Evolutionary conservation across 176 grass and related monocot genomes (phyloP).

Genomic region (Microstegium vimineum): DNA sequence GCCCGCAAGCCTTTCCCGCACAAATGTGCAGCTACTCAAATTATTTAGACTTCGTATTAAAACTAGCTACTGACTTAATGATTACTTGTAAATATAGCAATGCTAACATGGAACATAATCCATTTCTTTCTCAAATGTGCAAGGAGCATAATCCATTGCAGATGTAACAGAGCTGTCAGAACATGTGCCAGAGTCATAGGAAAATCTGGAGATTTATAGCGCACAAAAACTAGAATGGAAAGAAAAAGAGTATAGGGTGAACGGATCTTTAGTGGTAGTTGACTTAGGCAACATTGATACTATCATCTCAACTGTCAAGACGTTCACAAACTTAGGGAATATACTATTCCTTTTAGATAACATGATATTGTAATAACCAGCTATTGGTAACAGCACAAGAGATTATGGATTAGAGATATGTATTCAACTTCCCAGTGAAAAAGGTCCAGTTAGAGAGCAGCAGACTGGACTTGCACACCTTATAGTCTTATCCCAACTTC

Average conservation of each 20-base stretch:
- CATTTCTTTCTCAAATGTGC: background rate
- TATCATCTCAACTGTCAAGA: background rate
- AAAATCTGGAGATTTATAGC: conserved; percentile 2
- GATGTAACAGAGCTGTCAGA: background rate
- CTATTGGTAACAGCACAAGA: background rate
- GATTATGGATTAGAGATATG: background rate
- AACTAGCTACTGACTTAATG: background rate
- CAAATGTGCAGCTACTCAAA: background rate
- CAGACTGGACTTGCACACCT: conserved; percentile 29
- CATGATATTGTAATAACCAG: background rate
- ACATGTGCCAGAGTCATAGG: background rate
- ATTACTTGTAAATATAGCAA: background rate
- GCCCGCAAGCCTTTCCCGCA: too few relatives aligned
- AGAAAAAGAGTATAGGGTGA: background rate
- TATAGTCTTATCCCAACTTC: conserved; percentile 92
- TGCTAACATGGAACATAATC: background rate
- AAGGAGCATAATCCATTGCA: background rate
- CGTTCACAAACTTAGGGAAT: background rate
- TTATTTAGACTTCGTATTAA: background rate
- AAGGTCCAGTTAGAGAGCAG: background rate
- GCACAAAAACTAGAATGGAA: background rate
- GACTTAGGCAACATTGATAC: background rate
- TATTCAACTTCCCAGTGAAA: background rate
- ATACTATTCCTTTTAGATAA: background rate
- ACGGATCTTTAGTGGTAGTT: background rate